Evolutionary conservation across 768 basidiomycete species (phyloP), one percentile per base, ranked within the genome.

Genomic region (Serendipita sp.): DNA sequence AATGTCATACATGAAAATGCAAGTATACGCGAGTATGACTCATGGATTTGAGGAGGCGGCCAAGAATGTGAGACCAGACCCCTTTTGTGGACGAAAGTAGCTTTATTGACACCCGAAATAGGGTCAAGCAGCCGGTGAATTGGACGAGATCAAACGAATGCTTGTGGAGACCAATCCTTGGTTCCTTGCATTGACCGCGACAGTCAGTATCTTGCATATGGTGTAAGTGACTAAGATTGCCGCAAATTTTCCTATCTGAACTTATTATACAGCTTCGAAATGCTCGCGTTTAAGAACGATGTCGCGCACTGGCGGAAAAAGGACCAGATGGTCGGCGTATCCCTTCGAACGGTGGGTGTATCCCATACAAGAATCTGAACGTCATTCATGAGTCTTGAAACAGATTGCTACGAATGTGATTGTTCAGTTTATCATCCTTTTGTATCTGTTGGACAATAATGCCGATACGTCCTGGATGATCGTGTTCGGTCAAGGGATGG

Each of bases 381-480:
- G 37, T 7, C 51, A 37, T 32, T 53, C 46, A 35, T 4, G 24
- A 30, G 34, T 30, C 53, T 51, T 44, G 18, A 28, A 45, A 69
- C 28, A 81, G 81, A 88, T 99, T 69, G 72, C 97, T 69, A 90
- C 92, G 45, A 99, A 98, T 73, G 91, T 94, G 67, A 84, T 97
- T 72, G 88, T 93, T n/a, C 89, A 94, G 77, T 73, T 88, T 34
- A 79, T 98, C 70, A 86, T 96, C 70, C 78, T 95, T 37, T 79
- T 98, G 18, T 98, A 96, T 75, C 86, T 98, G 69, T 85, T 94
- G 70, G 94, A 96, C 76, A 94, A 93, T 73, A 91, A 89, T 69
- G 86, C 90, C 63, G 89, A 97, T 73, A 99, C 95, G 35, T 92
- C 87, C 70, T 95, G 91, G 88, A 97, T 97, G 91, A 97, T 98